phyloP scores from a whole-genome alignment of 805 yeast species.

The Dipodascus geniculatus region DNA sequence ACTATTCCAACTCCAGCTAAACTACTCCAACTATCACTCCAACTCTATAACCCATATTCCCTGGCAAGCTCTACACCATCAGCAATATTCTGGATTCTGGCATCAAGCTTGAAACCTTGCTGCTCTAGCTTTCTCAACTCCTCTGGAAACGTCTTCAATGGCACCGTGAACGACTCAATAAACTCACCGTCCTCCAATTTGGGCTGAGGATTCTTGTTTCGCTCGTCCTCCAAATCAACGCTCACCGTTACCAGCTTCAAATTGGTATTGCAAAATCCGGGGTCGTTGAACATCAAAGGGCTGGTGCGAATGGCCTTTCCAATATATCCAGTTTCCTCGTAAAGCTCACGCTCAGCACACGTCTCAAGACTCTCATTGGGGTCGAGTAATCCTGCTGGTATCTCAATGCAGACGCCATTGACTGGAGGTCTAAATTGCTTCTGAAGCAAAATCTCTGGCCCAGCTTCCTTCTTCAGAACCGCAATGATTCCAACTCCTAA shows the following conservation, averaged over 20 bases:
- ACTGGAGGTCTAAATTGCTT: constrained; percentile 93
- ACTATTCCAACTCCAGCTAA: too few relatives aligned
- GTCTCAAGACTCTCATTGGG: constrained; percentile 63
- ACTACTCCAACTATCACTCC: too few relatives aligned
- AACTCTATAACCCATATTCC: constrained; percentile 8
- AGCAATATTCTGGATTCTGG: constrained; percentile 78
- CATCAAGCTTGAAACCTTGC: constrained; percentile 73
- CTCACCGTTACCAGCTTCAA: constrained; percentile 66
- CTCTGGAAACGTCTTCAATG: constrained; percentile 45
- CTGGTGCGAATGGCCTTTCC: constrained; percentile 44
- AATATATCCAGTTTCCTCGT: constrained; percentile 86
- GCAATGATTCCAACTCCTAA: constrained; percentile 69
- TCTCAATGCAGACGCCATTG: constrained; percentile 75
- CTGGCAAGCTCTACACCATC: constrained; percentile 59
- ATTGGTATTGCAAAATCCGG: constrained; percentile 86
- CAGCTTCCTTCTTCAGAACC: constrained; percentile 34
- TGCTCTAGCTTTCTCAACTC: constrained; percentile 38
- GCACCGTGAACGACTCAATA: constrained; percentile 70
- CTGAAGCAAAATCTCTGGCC: constrained; percentile 52
- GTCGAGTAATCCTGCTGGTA: constrained; percentile 93
- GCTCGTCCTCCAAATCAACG: constrained; percentile 55
- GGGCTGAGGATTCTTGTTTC: constrained; percentile 59
- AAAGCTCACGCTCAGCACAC: constrained; percentile 79
- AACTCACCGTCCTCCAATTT: constrained; percentile 84
- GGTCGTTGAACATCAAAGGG: constrained; percentile 56